A percentile compares a stretch with the other conserved stretches of the same genome.
Evolutionary conservation across 2,329 filamentous ascomycete genomes (phyloP).

Genomic region (Periconia sp.): DNA sequence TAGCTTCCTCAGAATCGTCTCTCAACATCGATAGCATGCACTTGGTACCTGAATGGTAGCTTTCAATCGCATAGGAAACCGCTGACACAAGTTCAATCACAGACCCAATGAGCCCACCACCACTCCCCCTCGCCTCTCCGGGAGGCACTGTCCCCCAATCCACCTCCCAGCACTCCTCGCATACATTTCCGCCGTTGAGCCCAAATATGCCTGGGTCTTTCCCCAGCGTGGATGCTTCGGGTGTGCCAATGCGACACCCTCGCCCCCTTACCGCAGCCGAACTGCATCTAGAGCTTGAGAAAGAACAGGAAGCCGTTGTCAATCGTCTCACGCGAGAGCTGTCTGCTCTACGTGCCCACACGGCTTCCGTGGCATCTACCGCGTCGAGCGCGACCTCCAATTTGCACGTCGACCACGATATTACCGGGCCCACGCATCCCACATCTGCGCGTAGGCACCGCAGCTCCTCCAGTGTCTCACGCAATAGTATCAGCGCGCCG

Average conservation of each 20-base stretch:
- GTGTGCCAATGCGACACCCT: constrained; percentile 77
- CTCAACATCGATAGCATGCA: not conserved
- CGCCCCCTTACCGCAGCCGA: constrained; percentile 86
- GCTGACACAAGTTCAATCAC: constrained; percentile 42
- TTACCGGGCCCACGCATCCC: constrained; percentile 54
- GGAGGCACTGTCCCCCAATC: constrained; percentile 29
- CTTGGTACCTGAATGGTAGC: not conserved
- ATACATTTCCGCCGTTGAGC: constrained; percentile 40
- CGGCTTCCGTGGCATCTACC: constrained; percentile 64
- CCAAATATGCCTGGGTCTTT: constrained; percentile 29
- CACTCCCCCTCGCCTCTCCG: constrained; percentile 44
- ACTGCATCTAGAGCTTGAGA: constrained; percentile 85
- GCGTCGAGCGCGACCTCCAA: constrained; percentile 57
- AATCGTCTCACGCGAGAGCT: constrained; percentile 92
- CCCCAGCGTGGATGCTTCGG: constrained; percentile 46
- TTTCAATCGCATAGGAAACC: not conserved
- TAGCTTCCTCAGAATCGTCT: not conserved
- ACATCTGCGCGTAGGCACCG: constrained; percentile 59
- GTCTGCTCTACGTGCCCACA: constrained; percentile 73
- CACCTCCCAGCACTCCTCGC: constrained; percentile 25
- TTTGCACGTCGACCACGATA: constrained; percentile 45
- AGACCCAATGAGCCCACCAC: constrained; percentile 50
- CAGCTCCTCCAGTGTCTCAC: constrained; percentile 57
- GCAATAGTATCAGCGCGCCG: constrained; percentile 18
- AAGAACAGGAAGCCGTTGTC: constrained; percentile 93